Percentiles rank a stretch among this genome's conserved stretches.
Evolutionary conservation across 768 basidiomycete genomes (phyloP).

Genomic region (Pisolithus orientalis): DNA sequence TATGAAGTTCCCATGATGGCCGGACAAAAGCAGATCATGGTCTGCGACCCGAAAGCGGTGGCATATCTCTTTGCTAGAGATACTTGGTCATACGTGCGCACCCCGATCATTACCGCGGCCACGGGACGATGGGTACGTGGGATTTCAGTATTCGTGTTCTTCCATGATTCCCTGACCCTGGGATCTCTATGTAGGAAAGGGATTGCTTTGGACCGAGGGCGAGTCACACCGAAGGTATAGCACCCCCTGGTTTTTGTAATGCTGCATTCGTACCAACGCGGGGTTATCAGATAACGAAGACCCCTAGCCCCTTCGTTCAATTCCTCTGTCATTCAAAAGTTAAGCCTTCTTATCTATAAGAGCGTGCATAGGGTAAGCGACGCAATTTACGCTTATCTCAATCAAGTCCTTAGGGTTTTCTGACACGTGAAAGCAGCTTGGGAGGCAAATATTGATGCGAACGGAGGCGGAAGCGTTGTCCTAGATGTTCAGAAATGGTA

Average conservation of each 20-base stretch:
- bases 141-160: neutral
- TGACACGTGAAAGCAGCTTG: constrained; percentile 20
- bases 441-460: constrained; percentile 15
- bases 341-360: constrained; percentile 19
- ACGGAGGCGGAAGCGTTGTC: constrained; percentile 10
- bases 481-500: constrained; percentile 31
- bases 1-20: constrained; percentile 33
- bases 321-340: constrained; percentile 15
- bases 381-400: neutral
- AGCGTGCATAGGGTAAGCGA: constrained; percentile 19
- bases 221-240: neutral
- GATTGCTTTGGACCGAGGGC: neutral
- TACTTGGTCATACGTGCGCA: constrained; percentile 39
- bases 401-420: constrained; percentile 6
- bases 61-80: constrained; percentile 45
- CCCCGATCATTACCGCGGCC: constrained; percentile 26
- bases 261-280: too few species aligned
- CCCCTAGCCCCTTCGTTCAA: constrained; percentile 20
- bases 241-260: too few species aligned
- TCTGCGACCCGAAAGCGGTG: constrained; percentile 42
- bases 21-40: constrained; percentile 28
- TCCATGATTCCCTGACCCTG: neutral
- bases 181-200: constrained; percentile 16
- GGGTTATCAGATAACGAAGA: constrained; percentile 17
- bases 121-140: constrained; percentile 28